These are phyloP conservation scores for Rugosomyces carneus DNA, from an alignment of 1,284 basidiomycete genomes.

Conservation along the genomic window DNA sequence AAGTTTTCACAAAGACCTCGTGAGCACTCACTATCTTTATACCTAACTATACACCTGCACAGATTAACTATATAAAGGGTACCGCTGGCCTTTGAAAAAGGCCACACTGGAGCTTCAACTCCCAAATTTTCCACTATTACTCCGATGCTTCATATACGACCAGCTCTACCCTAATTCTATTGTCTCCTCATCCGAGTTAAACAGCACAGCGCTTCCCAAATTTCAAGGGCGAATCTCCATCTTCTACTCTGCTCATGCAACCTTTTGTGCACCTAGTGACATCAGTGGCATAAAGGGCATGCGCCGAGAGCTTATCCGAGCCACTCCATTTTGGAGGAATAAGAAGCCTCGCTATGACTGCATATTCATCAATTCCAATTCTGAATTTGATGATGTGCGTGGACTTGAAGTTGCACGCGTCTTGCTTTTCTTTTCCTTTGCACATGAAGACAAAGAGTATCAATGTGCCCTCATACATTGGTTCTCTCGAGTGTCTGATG, in stretches of 20 bases:
- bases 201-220: conserved; percentile 1
- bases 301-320: conserved; percentile 1
- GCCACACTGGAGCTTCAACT: too few relatives aligned
- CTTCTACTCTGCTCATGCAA: conserved; percentile 6
- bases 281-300: conserved; percentile 3
- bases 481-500: conserved; percentile 16
- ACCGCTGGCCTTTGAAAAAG: background rate
- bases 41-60: too few relatives aligned
- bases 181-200: background rate
- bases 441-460: conserved; percentile 1
- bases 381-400: background rate
- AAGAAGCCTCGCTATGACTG: conserved; percentile 2
- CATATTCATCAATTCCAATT: conserved; percentile 1
- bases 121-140: background rate
- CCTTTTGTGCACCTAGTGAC: conserved; percentile 9
- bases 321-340: conserved; percentile 1
- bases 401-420: conserved; percentile 13
- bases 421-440: conserved; percentile 16
- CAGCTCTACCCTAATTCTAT: background rate
- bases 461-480: conserved; percentile 18
- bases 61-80: background rate
- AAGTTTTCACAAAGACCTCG: too few relatives aligned
- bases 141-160: conserved; percentile 1
- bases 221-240: conserved; percentile 4
- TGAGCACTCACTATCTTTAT: too few relatives aligned